Conservation (phyloP, 176 grass and related monocot genomes). For the Carex cristatella region DNA sequence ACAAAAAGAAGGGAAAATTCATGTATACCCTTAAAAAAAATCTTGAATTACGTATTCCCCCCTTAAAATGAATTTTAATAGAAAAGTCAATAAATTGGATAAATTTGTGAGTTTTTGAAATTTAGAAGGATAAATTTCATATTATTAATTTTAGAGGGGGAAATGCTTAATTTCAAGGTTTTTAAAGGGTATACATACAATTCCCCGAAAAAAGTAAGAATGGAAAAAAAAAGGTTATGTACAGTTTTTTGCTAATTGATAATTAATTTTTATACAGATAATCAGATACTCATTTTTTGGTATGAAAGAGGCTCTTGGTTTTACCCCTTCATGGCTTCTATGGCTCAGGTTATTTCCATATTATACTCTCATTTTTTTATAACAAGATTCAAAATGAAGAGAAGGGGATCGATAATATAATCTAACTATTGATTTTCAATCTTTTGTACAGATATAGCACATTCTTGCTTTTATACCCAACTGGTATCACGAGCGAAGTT, state of each 20-base stretch:
- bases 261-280: constrained; percentile 35
- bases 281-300: constrained; percentile 96
- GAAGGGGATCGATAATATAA: background rate
- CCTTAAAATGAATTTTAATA: too few relatives aligned
- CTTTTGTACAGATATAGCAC: constrained; percentile 37
- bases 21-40: too few relatives aligned
- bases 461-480: constrained; percentile 47
- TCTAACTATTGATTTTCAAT: background rate
- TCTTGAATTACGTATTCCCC: too few relatives aligned
- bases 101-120: too few relatives aligned
- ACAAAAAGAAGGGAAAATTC: too few relatives aligned
- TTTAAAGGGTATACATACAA: too few relatives aligned
- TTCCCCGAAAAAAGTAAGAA: background rate
- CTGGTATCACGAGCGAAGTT: constrained; percentile 47
- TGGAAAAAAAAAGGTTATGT: background rate
- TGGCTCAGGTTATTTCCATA: constrained; percentile 67
- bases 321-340: constrained; percentile 66
- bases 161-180: too few relatives aligned
- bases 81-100: too few relatives aligned
- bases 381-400: background rate
- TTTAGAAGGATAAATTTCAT: too few relatives aligned
- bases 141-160: too few relatives aligned
- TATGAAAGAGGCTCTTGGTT: constrained; percentile 74
- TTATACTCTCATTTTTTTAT: background rate
- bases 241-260: background rate